Evolutionary conservation across 768 basidiomycete species (phyloP).

Genomic region (Phanerodontia chrysosporium): DNA sequence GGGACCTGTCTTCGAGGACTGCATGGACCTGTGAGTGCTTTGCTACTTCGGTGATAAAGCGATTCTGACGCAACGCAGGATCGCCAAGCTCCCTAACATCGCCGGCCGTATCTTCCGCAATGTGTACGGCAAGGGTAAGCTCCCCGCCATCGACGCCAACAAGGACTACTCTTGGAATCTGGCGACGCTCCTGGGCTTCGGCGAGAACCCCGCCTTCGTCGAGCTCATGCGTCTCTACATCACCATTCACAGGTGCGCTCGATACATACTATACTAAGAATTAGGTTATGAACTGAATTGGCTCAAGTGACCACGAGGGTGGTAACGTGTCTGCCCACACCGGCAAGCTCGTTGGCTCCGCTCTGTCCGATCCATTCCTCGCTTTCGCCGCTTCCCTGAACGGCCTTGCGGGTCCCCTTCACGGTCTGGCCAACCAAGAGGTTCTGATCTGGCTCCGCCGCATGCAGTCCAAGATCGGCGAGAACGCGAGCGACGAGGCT

Average conservation of each 20-base stretch:
- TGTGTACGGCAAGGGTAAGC: constrained; percentile 83
- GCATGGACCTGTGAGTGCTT: constrained; percentile 67
- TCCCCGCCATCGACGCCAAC: constrained; percentile 73
- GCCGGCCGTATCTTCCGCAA: constrained; percentile 91
- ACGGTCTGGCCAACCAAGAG: constrained; percentile 97
- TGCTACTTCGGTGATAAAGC: not conserved
- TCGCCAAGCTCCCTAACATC: constrained; percentile 95
- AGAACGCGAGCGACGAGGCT: constrained; percentile 78
- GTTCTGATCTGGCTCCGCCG: constrained; percentile 91
- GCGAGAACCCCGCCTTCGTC: constrained; percentile 81
- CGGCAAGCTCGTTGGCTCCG: constrained; percentile 89
- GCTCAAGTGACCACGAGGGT: constrained; percentile 97
- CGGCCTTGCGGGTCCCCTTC: constrained; percentile 94
- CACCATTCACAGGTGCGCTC: constrained; percentile 81
- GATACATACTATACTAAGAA: not conserved
- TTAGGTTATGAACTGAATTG: no score
- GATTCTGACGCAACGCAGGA: constrained; percentile 38
- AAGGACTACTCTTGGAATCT: constrained; percentile 93
- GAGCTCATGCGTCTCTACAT: constrained; percentile 95
- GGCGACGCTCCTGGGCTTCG: constrained; percentile 86
- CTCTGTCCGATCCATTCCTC: constrained; percentile 96
- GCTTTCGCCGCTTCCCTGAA: constrained; percentile 90
- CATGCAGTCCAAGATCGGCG: constrained; percentile 89
- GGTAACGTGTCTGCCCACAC: constrained; percentile 97
- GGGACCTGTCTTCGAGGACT: constrained; percentile 88